A percentile compares a stretch with the other conserved stretches of the same genome.
phyloP scores from a whole-genome alignment of 306 rosid genomes.

The Begonia masoniana region DNA sequence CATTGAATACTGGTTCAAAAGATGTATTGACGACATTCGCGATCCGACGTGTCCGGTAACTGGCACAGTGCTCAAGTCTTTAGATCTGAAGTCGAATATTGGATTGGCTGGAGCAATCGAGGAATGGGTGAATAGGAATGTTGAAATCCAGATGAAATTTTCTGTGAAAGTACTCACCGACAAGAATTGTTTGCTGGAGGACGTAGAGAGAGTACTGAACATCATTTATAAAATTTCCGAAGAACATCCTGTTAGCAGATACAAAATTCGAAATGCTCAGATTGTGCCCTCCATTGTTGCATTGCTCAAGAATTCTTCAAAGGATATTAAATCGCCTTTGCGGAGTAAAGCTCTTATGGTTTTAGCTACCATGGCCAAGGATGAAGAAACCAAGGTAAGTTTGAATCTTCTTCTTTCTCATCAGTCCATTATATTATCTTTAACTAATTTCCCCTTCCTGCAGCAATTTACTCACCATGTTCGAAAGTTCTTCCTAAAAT shows the following conservation, averaged over 20 bases:
- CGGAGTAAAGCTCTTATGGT: constrained; percentile 38
- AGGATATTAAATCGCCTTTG: constrained; percentile 29
- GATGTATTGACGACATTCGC: constrained; percentile 30
- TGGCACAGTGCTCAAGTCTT: constrained; percentile 7
- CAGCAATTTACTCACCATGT: no score
- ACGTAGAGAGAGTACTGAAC: constrained; percentile 20
- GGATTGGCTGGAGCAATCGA: constrained; percentile 42
- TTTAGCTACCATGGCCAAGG: constrained; percentile 34
- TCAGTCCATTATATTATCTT: no score
- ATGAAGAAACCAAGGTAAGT: constrained; percentile 57
- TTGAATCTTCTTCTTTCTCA: no score
- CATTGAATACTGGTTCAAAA: constrained; percentile 35
- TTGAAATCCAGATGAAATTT: constrained; percentile 22
- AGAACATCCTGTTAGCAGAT: constrained; percentile 29
- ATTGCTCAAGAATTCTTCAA: constrained; percentile 34
- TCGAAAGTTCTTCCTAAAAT: no score
- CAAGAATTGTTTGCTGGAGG: constrained; percentile 20
- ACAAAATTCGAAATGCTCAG: constrained; percentile 29
- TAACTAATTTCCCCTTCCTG: no score
- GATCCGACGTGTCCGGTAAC: constrained; percentile 40
- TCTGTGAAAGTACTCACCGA: constrained; percentile 18
- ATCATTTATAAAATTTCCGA: constrained; percentile 25
- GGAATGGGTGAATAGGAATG: constrained; percentile 36
- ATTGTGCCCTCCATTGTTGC: constrained; percentile 21
- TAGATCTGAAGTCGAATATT: constrained; percentile 37